Evolutionary conservation across 345 rosid genomes (phyloP).

Genomic region (Salix brachista): DNA sequence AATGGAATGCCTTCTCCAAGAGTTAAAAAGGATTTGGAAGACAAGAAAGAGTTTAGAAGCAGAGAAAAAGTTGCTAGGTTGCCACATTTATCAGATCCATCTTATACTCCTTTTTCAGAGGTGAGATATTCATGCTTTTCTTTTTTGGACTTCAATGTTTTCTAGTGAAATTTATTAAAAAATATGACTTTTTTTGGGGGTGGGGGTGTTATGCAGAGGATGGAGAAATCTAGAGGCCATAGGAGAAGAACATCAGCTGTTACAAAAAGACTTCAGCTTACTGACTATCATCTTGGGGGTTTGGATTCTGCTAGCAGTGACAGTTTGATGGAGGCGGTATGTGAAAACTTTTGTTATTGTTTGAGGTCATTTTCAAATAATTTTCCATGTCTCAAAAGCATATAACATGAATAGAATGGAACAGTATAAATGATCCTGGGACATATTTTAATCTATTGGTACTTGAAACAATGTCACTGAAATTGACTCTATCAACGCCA

Average conservation of each 20-base stretch:
- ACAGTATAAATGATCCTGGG: neutral
- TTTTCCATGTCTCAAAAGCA: conserved; percentile 3
- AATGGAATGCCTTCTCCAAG: conserved; percentile 47
- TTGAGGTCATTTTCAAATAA: conserved; percentile 14
- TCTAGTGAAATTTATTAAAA: neutral
- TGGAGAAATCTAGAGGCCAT: conserved; percentile 36
- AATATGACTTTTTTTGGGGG: neutral
- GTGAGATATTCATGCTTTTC: conserved; percentile 18
- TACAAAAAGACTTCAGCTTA: conserved; percentile 33
- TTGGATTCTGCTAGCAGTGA: conserved; percentile 35
- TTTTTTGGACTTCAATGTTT: conserved; percentile 1
- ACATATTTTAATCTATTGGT: neutral
- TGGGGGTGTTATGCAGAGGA: conserved; percentile 28
- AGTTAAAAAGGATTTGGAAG: conserved; percentile 26
- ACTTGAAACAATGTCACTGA: neutral
- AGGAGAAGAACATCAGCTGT: conserved; percentile 38
- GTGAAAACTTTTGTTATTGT: neutral
- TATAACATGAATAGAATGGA: neutral
- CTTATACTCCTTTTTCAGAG: conserved; percentile 48
- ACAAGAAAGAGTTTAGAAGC: conserved; percentile 34
- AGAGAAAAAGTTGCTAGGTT: conserved; percentile 28
- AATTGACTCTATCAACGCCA: neutral
- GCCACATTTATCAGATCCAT: conserved; percentile 53
- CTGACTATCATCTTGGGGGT: conserved; percentile 35
- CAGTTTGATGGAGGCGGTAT: conserved; percentile 44